These are phyloP conservation scores for Arthrobotrys conoides DNA, from an alignment of 2,329 filamentous ascomycete genomes.

Conservation along the genomic window DNA sequence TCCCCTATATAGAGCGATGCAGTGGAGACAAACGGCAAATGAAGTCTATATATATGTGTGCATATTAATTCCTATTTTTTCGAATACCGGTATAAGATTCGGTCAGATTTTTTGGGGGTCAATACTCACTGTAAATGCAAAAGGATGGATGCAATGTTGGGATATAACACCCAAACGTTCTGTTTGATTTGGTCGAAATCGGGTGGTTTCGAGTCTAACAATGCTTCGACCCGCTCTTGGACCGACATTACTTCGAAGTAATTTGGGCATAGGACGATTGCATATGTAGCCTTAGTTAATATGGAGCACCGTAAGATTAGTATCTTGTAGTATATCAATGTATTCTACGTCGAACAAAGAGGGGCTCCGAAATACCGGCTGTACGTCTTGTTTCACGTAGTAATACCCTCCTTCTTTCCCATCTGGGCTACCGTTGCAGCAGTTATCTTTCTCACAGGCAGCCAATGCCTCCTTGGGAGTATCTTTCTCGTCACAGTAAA, in stretches of 20 bases:
- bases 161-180: conserved; percentile 34
- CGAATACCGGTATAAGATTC: no score
- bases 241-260: background rate
- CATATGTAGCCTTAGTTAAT: conserved; percentile 1
- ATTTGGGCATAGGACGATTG: conserved; percentile 26
- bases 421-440: conserved; percentile 17
- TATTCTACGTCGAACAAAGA: no score
- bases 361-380: no score
- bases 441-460: conserved; percentile 1
- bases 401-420: conserved; percentile 14
- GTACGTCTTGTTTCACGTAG: conserved; percentile 1
- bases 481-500: conserved; percentile 33
- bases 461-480: background rate
- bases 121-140: conserved; percentile 23
- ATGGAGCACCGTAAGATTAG: background rate
- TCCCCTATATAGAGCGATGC: conserved; percentile 24
- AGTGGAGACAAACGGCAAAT: conserved; percentile 13
- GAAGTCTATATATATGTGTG: conserved; percentile 10
- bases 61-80: conserved; percentile 10
- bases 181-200: background rate
- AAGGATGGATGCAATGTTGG: conserved; percentile 21
- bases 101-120: background rate
- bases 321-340: no score
- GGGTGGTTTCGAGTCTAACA: background rate
- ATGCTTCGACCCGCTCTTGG: background rate